These are phyloP conservation scores for Cutaneotrichosporon mucoides DNA, from an alignment of 1,284 basidiomycete genomes.

Conservation along the genomic window DNA sequence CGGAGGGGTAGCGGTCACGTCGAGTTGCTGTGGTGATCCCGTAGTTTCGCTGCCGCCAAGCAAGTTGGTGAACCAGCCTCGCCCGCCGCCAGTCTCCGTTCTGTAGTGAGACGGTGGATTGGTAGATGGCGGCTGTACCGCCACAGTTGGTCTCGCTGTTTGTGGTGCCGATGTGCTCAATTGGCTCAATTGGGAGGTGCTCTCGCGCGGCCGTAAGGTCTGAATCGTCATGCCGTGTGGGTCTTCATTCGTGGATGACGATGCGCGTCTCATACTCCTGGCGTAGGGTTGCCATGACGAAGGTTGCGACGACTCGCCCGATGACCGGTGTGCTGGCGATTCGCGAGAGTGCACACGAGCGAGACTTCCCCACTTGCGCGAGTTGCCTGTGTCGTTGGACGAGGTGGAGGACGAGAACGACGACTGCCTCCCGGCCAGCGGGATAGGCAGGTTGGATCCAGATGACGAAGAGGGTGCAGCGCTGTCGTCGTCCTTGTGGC, in stretches of 20 bases:
- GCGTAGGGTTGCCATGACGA: conserved; percentile 21
- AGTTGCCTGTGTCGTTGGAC: conserved; percentile 23
- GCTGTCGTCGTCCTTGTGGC: conserved; percentile 3
- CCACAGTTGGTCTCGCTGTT: not conserved
- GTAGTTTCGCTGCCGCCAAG: conserved; percentile 11
- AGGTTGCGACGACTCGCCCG: conserved; percentile 16
- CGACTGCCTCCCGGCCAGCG: conserved; percentile 28
- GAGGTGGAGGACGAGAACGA: conserved; percentile 36
- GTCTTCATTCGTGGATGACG: conserved; percentile 21
- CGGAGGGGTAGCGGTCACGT: conserved; percentile 14
- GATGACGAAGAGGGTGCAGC: conserved; percentile 2
- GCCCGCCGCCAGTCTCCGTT: conserved; percentile 30
- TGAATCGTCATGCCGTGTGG: conserved; percentile 4
- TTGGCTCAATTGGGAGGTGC: conserved; percentile 21
- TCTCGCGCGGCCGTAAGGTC: conserved; percentile 28
- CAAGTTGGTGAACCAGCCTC: conserved; percentile 45
- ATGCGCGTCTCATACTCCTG: conserved; percentile 6
- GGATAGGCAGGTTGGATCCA: conserved; percentile 5
- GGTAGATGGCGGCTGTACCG: conserved; percentile 14
- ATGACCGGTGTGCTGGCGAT: conserved; percentile 6
- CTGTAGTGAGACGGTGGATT: conserved; percentile 7
- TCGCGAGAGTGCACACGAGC: conserved; percentile 23
- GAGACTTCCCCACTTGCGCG: conserved; percentile 10
- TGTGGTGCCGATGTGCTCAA: conserved; percentile 26
- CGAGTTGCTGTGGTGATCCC: conserved; percentile 3